phyloP scores from a whole-genome alignment of 1,284 basidiomycete species.

The Exobasidium rhododendri region DNA sequence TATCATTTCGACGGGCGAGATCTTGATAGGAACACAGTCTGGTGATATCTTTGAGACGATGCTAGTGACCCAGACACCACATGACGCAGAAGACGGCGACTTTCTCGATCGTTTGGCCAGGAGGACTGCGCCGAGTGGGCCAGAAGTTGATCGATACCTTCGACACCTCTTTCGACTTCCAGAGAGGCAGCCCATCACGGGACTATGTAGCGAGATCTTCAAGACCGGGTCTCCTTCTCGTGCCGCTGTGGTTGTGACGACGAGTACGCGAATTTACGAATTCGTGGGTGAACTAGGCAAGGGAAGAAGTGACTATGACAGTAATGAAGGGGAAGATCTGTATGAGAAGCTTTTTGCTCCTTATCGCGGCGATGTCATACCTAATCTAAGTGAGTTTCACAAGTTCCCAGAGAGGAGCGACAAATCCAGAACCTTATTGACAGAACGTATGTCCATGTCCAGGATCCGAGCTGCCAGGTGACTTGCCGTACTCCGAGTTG shows the following conservation, averaged over 20 bases:
- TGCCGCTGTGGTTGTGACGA: conserved; percentile 70
- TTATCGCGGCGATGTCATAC: conserved; percentile 35
- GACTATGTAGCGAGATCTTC: conserved; percentile 33
- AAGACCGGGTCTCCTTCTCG: conserved; percentile 16
- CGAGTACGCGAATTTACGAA: conserved; percentile 85
- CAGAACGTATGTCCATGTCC: not conserved
- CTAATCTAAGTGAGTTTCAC: conserved; percentile 35
- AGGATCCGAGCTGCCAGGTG: conserved; percentile 50
- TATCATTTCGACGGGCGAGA: conserved; percentile 64
- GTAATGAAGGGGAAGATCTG: conserved; percentile 59
- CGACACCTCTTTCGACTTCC: conserved; percentile 39
- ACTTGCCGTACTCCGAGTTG: conserved; percentile 55
- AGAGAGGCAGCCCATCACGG: conserved; percentile 45
- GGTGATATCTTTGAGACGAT: conserved; percentile 60
- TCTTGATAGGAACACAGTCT: conserved; percentile 73
- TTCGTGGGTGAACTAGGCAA: conserved; percentile 66
- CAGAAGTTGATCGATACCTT: conserved; percentile 36
- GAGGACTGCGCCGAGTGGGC: conserved; percentile 35
- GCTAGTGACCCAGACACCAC: conserved; percentile 62
- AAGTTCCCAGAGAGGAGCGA: not conserved
- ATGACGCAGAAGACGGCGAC: conserved; percentile 58
- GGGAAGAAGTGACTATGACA: conserved; percentile 63
- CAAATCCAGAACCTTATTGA: not conserved
- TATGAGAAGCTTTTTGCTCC: conserved; percentile 47
- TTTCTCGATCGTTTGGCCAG: conserved; percentile 51